Evolutionary conservation across 1,284 basidiomycete genomes (phyloP).

Genomic region (Schizophyllum amplum): DNA sequence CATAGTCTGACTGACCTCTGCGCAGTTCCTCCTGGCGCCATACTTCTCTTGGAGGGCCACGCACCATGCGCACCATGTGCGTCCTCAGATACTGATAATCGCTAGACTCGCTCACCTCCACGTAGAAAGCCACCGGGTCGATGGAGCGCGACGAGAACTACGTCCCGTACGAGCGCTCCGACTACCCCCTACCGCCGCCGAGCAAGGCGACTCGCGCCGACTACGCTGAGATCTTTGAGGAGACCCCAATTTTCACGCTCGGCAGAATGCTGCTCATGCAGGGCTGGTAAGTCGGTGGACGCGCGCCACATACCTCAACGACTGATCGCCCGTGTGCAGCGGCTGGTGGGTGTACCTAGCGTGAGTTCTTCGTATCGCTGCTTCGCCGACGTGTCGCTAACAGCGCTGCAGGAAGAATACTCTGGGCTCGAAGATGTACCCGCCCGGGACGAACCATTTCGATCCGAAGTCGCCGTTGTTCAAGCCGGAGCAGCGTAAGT

Average conservation of each 20-base stretch:
- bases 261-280: constrained; percentile 35
- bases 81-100: constrained; percentile 2
- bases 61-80: constrained; percentile 37
- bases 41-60: constrained; percentile 37
- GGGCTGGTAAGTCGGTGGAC: constrained; percentile 2
- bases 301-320: not conserved
- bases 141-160: constrained; percentile 52
- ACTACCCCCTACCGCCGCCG: constrained; percentile 35
- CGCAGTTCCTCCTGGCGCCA: constrained; percentile 20
- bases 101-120: not conserved
- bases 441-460: constrained; percentile 34
- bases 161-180: constrained; percentile 38
- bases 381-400: not conserved
- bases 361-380: constrained; percentile 17
- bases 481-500: constrained; percentile 33
- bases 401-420: constrained; percentile 25
- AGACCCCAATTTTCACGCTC: constrained; percentile 33
- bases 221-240: constrained; percentile 30
- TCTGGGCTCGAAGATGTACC: constrained; percentile 32
- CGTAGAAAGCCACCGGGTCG: constrained; percentile 16
- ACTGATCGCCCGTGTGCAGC: not conserved
- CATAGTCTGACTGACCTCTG: constrained; percentile 1
- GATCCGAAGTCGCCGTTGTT: constrained; percentile 29
- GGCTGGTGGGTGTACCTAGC: not conserved
- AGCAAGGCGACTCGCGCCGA: constrained; percentile 24